Conservation (phyloP, 1,284 basidiomycete species). For the Irpex rosettiformis region DNA sequence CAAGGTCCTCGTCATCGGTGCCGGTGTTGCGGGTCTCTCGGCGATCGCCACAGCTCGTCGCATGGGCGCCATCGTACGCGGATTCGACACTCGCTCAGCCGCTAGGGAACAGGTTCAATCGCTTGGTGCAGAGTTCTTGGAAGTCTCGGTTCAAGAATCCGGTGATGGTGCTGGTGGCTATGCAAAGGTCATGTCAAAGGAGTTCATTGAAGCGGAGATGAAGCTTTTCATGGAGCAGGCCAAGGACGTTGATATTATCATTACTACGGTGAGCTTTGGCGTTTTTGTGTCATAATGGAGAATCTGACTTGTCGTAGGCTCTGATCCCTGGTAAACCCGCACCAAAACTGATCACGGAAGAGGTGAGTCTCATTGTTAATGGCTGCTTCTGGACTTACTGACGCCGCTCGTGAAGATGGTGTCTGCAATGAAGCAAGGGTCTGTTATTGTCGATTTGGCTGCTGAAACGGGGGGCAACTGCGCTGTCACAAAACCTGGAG, state of each 20-base stretch:
- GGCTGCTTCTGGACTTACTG: background rate
- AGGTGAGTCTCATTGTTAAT: slow-evolving; percentile 31
- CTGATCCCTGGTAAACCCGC: slow-evolving; percentile 82
- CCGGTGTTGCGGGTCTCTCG: slow-evolving; percentile 81
- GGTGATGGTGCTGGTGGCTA: slow-evolving; percentile 80
- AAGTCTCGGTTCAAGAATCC: slow-evolving; percentile 74
- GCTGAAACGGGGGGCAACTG: slow-evolving; percentile 85
- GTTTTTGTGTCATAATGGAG: background rate
- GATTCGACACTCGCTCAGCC: slow-evolving; percentile 80
- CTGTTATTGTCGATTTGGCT: slow-evolving; percentile 81
- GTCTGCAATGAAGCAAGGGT: slow-evolving; percentile 83
- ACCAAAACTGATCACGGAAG: slow-evolving; percentile 76
- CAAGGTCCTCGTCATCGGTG: slow-evolving; percentile 83
- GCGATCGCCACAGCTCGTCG: slow-evolving; percentile 81
- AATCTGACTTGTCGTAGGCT: slow-evolving; percentile 39
- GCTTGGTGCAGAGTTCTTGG: slow-evolving; percentile 82
- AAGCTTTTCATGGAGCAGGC: slow-evolving; percentile 81
- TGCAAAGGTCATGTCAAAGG: slow-evolving; percentile 89
- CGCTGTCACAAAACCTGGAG: slow-evolving; percentile 73
- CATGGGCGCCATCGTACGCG: slow-evolving; percentile 81
- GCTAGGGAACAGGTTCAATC: slow-evolving; percentile 85
- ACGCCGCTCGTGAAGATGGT: slow-evolving; percentile 54
- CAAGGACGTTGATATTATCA: slow-evolving; percentile 82
- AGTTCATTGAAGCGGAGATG: slow-evolving; percentile 88
- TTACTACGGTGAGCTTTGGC: slow-evolving; percentile 65